phyloP scores from a whole-genome alignment of 148 eudicot species.

The Nepenthes mirabilis region DNA sequence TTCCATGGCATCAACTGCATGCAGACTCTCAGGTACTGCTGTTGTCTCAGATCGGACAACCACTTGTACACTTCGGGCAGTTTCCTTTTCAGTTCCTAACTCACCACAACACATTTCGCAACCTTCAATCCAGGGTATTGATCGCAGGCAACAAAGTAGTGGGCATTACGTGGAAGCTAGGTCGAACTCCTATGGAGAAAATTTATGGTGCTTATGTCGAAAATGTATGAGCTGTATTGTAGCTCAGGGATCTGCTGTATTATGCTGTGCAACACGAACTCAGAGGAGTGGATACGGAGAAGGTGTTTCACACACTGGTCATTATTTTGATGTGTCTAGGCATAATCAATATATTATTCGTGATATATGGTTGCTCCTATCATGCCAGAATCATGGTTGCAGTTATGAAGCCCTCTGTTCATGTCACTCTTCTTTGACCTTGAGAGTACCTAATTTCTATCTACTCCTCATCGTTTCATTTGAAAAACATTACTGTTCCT shows the following conservation, averaged over 20 bases:
- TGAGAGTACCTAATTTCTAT: too few species aligned
- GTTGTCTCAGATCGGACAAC: constrained; percentile 13
- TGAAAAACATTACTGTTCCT: too few species aligned
- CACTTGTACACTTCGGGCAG: constrained; percentile 30
- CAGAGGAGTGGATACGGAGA: constrained; percentile 39
- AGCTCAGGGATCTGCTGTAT: constrained; percentile 23
- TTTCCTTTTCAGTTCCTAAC: constrained; percentile 31
- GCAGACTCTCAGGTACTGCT: constrained; percentile 15
- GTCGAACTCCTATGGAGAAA: constrained; percentile 21
- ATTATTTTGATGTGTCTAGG: constrained; percentile 42
- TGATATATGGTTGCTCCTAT: neutral
- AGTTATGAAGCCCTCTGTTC: neutral
- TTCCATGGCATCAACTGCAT: constrained; percentile 18
- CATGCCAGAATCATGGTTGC: too few species aligned
- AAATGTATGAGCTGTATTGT: constrained; percentile 13
- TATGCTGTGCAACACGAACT: constrained; percentile 44
- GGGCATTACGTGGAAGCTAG: constrained; percentile 23
- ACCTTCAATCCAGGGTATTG: constrained; percentile 22
- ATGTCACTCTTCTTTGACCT: neutral
- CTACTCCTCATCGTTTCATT: too few species aligned
- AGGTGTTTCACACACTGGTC: constrained; percentile 21
- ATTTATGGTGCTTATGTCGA: constrained; percentile 23
- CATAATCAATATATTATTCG: constrained; percentile 13
- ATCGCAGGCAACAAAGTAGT: constrained; percentile 24
- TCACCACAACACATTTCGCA: constrained; percentile 32